Evolutionary conservation across 345 rosid species (phyloP).

Genomic region (Erucastrum elatum): DNA sequence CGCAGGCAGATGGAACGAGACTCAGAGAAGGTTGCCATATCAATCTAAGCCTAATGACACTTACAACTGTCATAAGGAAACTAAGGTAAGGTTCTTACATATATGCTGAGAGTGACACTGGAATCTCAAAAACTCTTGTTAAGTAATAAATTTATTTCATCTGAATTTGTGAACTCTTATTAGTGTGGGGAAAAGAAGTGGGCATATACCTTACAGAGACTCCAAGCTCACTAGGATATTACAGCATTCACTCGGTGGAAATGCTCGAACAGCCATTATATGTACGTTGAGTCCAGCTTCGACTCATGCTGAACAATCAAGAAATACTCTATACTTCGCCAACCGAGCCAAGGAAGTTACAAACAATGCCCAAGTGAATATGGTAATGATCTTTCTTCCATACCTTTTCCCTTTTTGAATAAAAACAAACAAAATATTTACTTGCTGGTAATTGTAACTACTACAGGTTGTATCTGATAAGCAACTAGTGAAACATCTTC

Average conservation of each 20-base stretch:
- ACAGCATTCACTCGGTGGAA: conserved; percentile 99
- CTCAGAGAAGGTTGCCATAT: conserved; percentile 99
- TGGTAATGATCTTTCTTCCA: conserved; percentile 56
- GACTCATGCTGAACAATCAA: conserved; percentile 92
- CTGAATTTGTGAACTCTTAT: conserved; percentile 22
- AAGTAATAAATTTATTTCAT: background rate
- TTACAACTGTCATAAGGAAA: conserved; percentile 96
- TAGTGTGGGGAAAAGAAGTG: conserved; percentile 94
- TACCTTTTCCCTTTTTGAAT: conserved; percentile 15
- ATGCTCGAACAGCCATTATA: conserved; percentile 97
- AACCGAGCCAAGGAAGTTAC: conserved; percentile 99
- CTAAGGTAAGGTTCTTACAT: conserved; percentile 60
- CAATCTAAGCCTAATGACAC: conserved; percentile 97
- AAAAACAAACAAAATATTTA: background rate
- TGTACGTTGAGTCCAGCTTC: conserved; percentile 95
- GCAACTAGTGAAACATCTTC: conserved; percentile 96
- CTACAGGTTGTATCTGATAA: conserved; percentile 90
- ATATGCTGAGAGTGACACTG: background rate
- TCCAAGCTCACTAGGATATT: conserved; percentile 97
- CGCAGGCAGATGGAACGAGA: conserved; percentile 93
- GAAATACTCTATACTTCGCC: conserved; percentile 92
- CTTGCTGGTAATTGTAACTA: background rate
- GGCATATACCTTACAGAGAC: conserved; percentile 95
- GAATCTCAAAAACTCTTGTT: background rate
- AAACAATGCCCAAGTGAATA: conserved; percentile 94